These are phyloP conservation scores for Neolentinus lepideus DNA, from an alignment of 1,284 basidiomycete species.

Conservation along the genomic window DNA sequence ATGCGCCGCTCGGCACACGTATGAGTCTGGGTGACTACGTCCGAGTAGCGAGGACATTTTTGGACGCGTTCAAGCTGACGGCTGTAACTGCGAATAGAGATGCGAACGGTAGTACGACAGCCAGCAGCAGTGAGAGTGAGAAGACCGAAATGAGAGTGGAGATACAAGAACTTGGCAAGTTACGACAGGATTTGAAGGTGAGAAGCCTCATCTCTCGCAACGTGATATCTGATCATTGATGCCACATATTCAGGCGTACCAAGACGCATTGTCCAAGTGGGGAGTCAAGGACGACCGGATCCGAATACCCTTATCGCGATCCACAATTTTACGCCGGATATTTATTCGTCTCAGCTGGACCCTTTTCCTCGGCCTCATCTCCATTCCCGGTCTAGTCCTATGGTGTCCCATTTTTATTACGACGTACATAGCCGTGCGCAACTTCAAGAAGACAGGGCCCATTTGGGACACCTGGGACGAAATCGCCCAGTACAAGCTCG, in stretches of 20 bases:
- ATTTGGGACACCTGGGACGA: constrained; percentile 81
- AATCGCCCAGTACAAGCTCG: constrained; percentile 84
- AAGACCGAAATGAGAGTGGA: constrained; percentile 16
- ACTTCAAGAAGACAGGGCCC: constrained; percentile 72
- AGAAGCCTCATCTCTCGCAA: not conserved
- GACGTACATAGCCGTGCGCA: constrained; percentile 56
- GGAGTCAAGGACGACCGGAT: constrained; percentile 81
- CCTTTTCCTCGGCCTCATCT: constrained; percentile 58
- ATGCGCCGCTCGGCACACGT: constrained; percentile 74
- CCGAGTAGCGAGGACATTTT: constrained; percentile 63
- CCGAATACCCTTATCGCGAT: constrained; percentile 51
- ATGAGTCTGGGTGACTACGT: constrained; percentile 81
- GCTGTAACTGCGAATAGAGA: constrained; percentile 11
- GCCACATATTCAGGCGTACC: constrained; percentile 46
- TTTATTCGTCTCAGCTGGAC: constrained; percentile 58
- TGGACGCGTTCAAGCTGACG: constrained; percentile 64
- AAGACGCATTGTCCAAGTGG: constrained; percentile 55
- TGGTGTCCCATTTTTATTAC: constrained; percentile 73
- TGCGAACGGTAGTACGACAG: constrained; percentile 7
- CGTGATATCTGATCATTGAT: constrained; percentile 2
- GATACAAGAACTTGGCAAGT: constrained; percentile 22
- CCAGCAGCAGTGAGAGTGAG: constrained; percentile 17
- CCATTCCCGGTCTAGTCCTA: constrained; percentile 74
- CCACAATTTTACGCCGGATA: constrained; percentile 54
- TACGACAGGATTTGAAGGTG: constrained; percentile 16